These are phyloP conservation scores for Eudorina sp. DNA, from an alignment of 139 green algal genomes.

Conservation along the genomic window DNA sequence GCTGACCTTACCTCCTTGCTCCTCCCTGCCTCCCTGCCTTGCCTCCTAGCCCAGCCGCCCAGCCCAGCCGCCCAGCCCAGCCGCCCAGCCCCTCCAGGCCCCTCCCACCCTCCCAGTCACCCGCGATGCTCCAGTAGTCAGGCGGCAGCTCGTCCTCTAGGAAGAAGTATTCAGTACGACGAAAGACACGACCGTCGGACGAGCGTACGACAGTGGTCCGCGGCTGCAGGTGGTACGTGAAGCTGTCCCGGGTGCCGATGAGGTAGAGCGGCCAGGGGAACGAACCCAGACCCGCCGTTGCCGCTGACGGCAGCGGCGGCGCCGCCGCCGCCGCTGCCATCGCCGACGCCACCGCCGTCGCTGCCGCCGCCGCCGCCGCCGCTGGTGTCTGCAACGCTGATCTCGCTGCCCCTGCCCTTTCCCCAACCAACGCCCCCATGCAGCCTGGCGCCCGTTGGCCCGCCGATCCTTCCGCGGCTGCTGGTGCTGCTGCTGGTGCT, in stretches of 20 bases:
- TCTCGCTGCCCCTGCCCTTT: no score
- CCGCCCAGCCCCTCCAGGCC: background rate
- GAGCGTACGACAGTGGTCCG: constrained; percentile 44
- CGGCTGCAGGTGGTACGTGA: constrained; percentile 67
- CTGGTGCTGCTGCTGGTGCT: no score
- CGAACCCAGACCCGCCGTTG: background rate
- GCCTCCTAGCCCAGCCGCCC: background rate
- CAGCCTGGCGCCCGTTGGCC: no score
- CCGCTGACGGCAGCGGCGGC: background rate
- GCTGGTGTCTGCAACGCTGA: background rate
- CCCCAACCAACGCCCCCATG: no score
- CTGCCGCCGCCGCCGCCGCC: background rate
- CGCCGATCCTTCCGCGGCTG: no score
- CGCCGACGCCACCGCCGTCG: background rate
- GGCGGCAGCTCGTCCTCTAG: constrained; percentile 54
- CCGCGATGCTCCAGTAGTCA: constrained; percentile 58
- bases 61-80: background rate
- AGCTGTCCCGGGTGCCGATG: constrained; percentile 77
- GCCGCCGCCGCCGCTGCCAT: background rate
- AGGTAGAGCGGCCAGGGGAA: constrained; percentile 79
- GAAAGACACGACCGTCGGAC: constrained; percentile 49
- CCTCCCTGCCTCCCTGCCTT: no score
- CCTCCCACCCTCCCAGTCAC: background rate
- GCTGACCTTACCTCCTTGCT: no score
- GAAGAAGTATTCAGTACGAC: constrained; percentile 75